Conservation (phyloP, 2,329 filamentous ascomycete species). For the Xylaria sp. region DNA sequence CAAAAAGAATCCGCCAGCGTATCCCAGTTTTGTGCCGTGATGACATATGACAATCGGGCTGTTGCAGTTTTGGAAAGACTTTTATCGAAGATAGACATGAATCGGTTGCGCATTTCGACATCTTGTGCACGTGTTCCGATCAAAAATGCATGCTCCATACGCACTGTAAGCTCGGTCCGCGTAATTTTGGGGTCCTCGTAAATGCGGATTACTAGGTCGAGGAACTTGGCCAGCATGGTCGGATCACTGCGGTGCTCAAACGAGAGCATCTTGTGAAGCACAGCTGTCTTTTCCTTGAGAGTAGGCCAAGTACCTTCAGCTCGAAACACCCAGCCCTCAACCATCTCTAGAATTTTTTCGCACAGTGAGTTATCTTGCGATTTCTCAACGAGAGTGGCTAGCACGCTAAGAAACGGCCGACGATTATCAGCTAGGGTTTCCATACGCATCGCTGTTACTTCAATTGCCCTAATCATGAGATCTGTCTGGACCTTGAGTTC, state of each 20-base stretch:
- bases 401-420: slow-evolving; percentile 91
- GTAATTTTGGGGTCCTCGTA: slow-evolving; percentile 98
- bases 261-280: slow-evolving; percentile 98
- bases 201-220: slow-evolving; percentile 95
- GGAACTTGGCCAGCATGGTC: slow-evolving; percentile 89
- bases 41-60: slow-evolving; percentile 86
- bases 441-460: slow-evolving; percentile 91
- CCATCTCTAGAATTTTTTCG: slow-evolving; percentile 91
- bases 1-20: slow-evolving; percentile 95
- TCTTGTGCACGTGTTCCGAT: slow-evolving; percentile 94
- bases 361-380: slow-evolving; percentile 88
- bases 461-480: slow-evolving; percentile 93
- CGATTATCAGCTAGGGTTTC: slow-evolving; percentile 90
- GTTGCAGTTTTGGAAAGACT: slow-evolving; percentile 93
- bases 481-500: slow-evolving; percentile 90
- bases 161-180: slow-evolving; percentile 92
- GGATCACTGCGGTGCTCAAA: slow-evolving; percentile 89
- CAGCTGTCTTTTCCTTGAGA: slow-evolving; percentile 97
- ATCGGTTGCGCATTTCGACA: slow-evolving; percentile 95
- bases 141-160: slow-evolving; percentile 97
- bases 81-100: slow-evolving; percentile 95
- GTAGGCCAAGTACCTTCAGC: slow-evolving; percentile 96
- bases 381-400: slow-evolving; percentile 95
- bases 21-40: slow-evolving; percentile 96
- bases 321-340: slow-evolving; percentile 95